Evolutionary conservation across 495 filamentous ascomycete genomes (phyloP).

Genomic region (Glonium stellatum): DNA sequence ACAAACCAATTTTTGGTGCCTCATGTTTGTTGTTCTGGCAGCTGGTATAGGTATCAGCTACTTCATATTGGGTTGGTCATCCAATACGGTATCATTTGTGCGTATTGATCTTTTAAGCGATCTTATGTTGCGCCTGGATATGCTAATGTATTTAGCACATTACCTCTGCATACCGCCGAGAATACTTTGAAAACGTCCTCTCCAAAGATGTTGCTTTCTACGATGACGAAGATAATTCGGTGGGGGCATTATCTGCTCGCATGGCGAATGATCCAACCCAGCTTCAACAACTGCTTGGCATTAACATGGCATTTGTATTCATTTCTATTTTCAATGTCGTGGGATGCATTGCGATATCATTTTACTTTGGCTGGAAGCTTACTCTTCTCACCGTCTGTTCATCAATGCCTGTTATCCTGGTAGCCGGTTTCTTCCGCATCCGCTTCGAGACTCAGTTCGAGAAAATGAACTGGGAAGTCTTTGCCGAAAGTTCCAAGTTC

Average conservation of each 20-base stretch:
- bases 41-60: conserved; percentile 41
- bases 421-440: conserved; percentile 37
- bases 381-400: conserved; percentile 33
- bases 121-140: too few species aligned
- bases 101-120: too few species aligned
- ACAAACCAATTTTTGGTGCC: conserved; percentile 27
- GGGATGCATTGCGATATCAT: conserved; percentile 30
- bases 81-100: too few species aligned
- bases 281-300: conserved; percentile 30
- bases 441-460: conserved; percentile 39
- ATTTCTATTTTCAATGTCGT: conserved; percentile 30
- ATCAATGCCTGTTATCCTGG: conserved; percentile 28
- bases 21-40: conserved; percentile 38
- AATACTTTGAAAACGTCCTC: conserved; percentile 53
- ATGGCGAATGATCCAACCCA: conserved; percentile 48
- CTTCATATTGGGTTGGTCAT: too few species aligned
- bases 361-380: too few species aligned
- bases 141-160: too few species aligned
- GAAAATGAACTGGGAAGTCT: conserved; percentile 25
- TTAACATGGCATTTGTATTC: conserved; percentile 30
- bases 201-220: conserved; percentile 57
- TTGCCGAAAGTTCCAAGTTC: conserved; percentile 30
- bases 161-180: conserved; percentile 53
- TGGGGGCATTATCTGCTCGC: conserved; percentile 54
- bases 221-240: conserved; percentile 54